Evolutionary conservation across 1,284 basidiomycete genomes (phyloP).

Genomic region (Amylostereum areolatum): DNA sequence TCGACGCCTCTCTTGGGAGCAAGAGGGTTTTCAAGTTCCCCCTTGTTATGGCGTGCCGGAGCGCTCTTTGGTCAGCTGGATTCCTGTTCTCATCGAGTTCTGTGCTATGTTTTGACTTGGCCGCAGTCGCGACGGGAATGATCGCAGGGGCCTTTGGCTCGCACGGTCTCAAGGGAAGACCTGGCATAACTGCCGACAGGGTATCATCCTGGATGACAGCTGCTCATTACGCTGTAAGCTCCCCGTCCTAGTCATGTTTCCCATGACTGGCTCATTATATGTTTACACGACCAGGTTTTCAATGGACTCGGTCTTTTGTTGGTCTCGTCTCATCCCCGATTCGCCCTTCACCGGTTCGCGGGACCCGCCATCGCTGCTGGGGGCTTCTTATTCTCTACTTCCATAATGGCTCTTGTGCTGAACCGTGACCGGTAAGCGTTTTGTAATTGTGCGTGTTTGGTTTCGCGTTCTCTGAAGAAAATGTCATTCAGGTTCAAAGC

Average conservation of each 20-base stretch:
- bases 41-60: slow-evolving; percentile 14
- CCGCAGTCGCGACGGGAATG: slow-evolving; percentile 51
- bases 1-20: slow-evolving; percentile 4
- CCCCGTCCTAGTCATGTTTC: background rate
- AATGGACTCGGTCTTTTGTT: slow-evolving; percentile 74
- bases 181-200: slow-evolving; percentile 44
- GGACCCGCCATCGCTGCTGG: slow-evolving; percentile 65
- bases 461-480: background rate
- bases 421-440: slow-evolving; percentile 44
- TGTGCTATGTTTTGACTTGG: background rate
- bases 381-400: slow-evolving; percentile 63
- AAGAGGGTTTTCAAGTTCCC: background rate
- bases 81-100: background rate
- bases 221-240: slow-evolving; percentile 55
- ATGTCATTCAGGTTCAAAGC: background rate
- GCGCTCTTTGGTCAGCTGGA: slow-evolving; percentile 10
- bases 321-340: slow-evolving; percentile 67
- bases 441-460: background rate
- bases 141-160: slow-evolving; percentile 65
- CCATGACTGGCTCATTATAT: background rate
- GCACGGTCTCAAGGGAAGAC: slow-evolving; percentile 49
- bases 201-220: slow-evolving; percentile 61
- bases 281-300: slow-evolving; percentile 43
- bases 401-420: slow-evolving; percentile 62
- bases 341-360: slow-evolving; percentile 60